These are phyloP conservation scores for Ogataea polymorpha DNA, from an alignment of 805 yeast genomes.

Conservation along the genomic window DNA sequence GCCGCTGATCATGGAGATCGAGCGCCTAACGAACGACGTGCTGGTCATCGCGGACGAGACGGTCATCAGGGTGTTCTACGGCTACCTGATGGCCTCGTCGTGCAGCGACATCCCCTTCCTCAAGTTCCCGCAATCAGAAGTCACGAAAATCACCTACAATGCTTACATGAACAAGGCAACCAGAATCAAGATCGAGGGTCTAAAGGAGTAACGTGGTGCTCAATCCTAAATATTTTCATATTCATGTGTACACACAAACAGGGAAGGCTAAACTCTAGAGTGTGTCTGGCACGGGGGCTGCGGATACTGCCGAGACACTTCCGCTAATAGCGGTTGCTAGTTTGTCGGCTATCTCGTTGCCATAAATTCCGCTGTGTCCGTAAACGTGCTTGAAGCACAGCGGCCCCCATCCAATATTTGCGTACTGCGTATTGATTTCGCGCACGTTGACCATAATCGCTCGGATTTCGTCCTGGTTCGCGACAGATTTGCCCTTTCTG, in stretches of 20 bases:
- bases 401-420: slow-evolving; percentile 32
- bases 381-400: slow-evolving; percentile 58
- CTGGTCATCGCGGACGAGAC: slow-evolving; percentile 92
- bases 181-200: slow-evolving; percentile 34
- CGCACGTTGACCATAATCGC: slow-evolving; percentile 26
- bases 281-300: too few species aligned
- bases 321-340: slow-evolving; percentile 59
- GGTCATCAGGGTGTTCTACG: slow-evolving; percentile 83
- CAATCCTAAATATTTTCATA: neutral
- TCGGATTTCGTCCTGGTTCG: slow-evolving; percentile 51
- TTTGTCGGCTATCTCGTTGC: slow-evolving; percentile 75
- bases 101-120: slow-evolving; percentile 82
- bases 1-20: slow-evolving; percentile 90
- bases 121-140: slow-evolving; percentile 73
- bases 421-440: slow-evolving; percentile 38
- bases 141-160: slow-evolving; percentile 82
- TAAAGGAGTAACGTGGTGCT: neutral
- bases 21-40: slow-evolving; percentile 82
- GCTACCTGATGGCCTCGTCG: slow-evolving; percentile 90
- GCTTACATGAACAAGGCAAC: slow-evolving; percentile 76
- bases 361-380: slow-evolving; percentile 68
- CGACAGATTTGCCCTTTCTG: slow-evolving; percentile 42
- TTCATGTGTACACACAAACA: neutral
- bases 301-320: neutral
- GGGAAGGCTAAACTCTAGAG: neutral